phyloP scores from a whole-genome alignment of 1,139 yeast genomes.

The Hansenula lynferdii region DNA sequence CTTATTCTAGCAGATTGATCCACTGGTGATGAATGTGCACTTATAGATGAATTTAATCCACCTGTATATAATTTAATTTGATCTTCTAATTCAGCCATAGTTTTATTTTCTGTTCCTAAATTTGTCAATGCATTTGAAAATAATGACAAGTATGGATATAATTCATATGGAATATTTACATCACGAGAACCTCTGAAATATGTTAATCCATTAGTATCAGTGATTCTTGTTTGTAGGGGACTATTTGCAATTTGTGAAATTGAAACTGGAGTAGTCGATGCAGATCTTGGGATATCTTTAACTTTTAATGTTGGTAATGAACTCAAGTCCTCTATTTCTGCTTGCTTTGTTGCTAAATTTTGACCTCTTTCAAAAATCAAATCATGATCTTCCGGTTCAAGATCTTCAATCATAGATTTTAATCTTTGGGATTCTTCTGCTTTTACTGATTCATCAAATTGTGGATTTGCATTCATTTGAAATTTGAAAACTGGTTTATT shows the following conservation, averaged over 20 bases:
- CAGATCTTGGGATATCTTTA: slow-evolving; percentile 62
- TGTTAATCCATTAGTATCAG: slow-evolving; percentile 72
- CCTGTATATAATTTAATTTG: slow-evolving; percentile 82
- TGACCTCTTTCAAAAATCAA: slow-evolving; percentile 56
- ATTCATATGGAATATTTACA: slow-evolving; percentile 51
- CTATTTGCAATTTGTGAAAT: slow-evolving; percentile 26
- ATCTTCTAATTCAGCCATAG: slow-evolving; percentile 82
- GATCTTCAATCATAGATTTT: slow-evolving; percentile 32
- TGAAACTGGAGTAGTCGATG: slow-evolving; percentile 35
- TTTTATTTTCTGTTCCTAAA: slow-evolving; percentile 67
- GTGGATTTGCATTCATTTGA: slow-evolving; percentile 66
- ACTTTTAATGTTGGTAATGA: slow-evolving; percentile 75
- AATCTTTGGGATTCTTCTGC: slow-evolving; percentile 57
- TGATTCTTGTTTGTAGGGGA: slow-evolving; percentile 37
- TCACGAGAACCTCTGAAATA: slow-evolving; percentile 61
- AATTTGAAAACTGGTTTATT: slow-evolving; percentile 59
- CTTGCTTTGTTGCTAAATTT: slow-evolving; percentile 57
- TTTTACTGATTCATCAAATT: slow-evolving; percentile 43
- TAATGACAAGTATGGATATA: slow-evolving; percentile 68
- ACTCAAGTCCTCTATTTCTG: slow-evolving; percentile 65
- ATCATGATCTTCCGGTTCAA: slow-evolving; percentile 55
- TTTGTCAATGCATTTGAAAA: slow-evolving; percentile 79
- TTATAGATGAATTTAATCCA: slow-evolving; percentile 61
- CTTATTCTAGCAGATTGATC: slow-evolving; percentile 35
- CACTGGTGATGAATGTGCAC: slow-evolving; percentile 51